phyloP scores from a whole-genome alignment of 2,329 filamentous ascomycete species.

The Colletotrichum sp. region DNA sequence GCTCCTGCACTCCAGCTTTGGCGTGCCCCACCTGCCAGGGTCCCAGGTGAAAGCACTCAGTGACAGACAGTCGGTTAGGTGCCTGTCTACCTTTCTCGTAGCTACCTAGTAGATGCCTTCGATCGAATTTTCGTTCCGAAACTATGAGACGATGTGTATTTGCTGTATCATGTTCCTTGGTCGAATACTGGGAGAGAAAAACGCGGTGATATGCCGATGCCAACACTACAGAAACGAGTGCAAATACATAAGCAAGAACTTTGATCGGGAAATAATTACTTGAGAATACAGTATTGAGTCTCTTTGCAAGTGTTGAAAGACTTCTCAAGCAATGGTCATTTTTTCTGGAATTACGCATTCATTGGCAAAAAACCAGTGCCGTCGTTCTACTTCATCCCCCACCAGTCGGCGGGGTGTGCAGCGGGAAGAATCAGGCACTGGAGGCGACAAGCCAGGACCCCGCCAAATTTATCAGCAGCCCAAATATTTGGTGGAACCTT shows the following conservation, averaged over 20 bases:
- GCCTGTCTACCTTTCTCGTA: neutral
- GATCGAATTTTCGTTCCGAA: neutral
- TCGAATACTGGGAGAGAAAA: neutral
- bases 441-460: conserved; percentile 1
- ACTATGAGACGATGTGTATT: neutral
- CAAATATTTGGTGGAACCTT: conserved; percentile 12
- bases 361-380: neutral
- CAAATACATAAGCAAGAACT: neutral
- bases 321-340: neutral
- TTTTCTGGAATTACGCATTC: neutral
- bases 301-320: neutral
- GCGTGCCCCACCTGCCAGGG: neutral
- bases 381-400: neutral
- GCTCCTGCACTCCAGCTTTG: neutral
- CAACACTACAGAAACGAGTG: neutral
- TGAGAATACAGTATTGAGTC: neutral
- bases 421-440: neutral
- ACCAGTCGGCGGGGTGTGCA: conserved; percentile 7
- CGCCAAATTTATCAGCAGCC: conserved; percentile 23
- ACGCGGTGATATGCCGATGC: neutral
- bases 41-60: neutral
- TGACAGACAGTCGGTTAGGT: neutral
- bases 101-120: neutral
- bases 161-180: neutral
- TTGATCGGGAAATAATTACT: neutral